Conservation (phyloP, 768 basidiomycete genomes). For the Termitomyces sp. region DNA sequence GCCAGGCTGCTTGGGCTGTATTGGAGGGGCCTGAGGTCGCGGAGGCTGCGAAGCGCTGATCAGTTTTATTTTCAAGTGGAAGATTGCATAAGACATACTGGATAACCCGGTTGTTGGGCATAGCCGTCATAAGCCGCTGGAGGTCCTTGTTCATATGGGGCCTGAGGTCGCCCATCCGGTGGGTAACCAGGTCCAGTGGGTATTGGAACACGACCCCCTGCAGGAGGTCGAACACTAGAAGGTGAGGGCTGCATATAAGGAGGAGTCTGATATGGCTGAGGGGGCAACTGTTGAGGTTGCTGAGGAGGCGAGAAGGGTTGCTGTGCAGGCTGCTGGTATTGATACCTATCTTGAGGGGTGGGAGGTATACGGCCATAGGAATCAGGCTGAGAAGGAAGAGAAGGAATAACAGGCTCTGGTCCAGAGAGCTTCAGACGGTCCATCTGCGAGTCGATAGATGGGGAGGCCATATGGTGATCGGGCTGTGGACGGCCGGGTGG, state of each 20-base stretch:
- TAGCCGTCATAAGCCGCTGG: slow-evolving; percentile 21
- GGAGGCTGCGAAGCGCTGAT: slow-evolving; percentile 5
- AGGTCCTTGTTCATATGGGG: slow-evolving; percentile 26
- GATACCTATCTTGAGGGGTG: slow-evolving; percentile 31
- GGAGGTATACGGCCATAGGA: slow-evolving; percentile 32
- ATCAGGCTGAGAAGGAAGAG: slow-evolving; percentile 24
- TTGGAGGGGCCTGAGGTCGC: slow-evolving; percentile 20
- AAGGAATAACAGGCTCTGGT: slow-evolving; percentile 27
- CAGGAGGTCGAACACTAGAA: slow-evolving; percentile 31
- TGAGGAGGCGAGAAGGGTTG: slow-evolving; percentile 22
- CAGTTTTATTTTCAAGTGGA: not conserved
- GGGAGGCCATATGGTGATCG: slow-evolving; percentile 26
- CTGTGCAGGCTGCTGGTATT: slow-evolving; percentile 23
- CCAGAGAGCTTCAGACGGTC: slow-evolving; percentile 42
- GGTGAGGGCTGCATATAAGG: slow-evolving; percentile 25
- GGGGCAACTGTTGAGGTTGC: slow-evolving; percentile 21
- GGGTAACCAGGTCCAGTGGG: slow-evolving; percentile 35
- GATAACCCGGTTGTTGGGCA: slow-evolving; percentile 28
- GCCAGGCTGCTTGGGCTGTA: slow-evolving; percentile 29
- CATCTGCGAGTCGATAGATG: slow-evolving; percentile 30
- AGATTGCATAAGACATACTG: slow-evolving; percentile 15
- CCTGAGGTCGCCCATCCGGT: slow-evolving; percentile 28
- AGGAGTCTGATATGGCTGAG: slow-evolving; percentile 17
- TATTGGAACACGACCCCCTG: slow-evolving; percentile 35
- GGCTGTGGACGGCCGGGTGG: slow-evolving; percentile 29